A percentile compares a stretch with the other conserved stretches of the same genome.
phyloP scores from a whole-genome alignment of 805 yeast genomes.

The Nakazawaea anatomiae region DNA sequence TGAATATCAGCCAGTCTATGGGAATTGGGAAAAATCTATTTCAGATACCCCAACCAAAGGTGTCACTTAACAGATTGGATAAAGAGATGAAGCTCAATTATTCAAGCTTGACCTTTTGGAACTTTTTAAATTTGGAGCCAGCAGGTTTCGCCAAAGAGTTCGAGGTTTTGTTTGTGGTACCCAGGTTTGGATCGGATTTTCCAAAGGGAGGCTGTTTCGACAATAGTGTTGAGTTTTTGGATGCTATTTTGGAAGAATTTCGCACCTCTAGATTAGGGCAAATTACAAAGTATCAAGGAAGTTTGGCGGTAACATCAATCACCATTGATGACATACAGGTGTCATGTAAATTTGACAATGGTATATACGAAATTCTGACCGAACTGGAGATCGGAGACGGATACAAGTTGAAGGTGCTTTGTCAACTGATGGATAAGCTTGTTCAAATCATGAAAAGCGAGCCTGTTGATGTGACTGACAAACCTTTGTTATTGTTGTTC shows the following conservation, averaged over 20 bases:
- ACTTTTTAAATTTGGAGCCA: conserved; percentile 51
- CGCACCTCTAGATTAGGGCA: conserved; percentile 43
- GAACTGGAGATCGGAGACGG: neutral
- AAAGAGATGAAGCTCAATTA: conserved; percentile 39
- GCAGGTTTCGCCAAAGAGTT: conserved; percentile 43
- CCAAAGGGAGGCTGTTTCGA: conserved; percentile 22
- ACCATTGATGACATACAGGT: neutral
- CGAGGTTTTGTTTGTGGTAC: conserved; percentile 40
- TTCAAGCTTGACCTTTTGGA: conserved; percentile 50
- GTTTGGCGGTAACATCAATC: neutral
- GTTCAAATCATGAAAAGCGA: neutral
- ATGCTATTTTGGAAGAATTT: conserved; percentile 36
- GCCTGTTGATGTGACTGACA: conserved; percentile 23
- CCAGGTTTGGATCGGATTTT: conserved; percentile 10
- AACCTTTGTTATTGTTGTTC: conserved; percentile 47
- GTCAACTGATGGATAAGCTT: neutral
- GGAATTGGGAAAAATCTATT: conserved; percentile 21
- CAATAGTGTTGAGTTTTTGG: conserved; percentile 30
- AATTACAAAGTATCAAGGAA: conserved; percentile 13
- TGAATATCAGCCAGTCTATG: neutral
- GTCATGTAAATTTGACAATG: neutral
- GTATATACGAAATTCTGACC: conserved; percentile 1
- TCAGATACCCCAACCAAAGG: conserved; percentile 27
- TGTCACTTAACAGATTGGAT: conserved; percentile 29
- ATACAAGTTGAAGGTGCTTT: neutral